phyloP scores from a whole-genome alignment of 768 basidiomycete genomes.

The Mrakia hoshinonis region DNA sequence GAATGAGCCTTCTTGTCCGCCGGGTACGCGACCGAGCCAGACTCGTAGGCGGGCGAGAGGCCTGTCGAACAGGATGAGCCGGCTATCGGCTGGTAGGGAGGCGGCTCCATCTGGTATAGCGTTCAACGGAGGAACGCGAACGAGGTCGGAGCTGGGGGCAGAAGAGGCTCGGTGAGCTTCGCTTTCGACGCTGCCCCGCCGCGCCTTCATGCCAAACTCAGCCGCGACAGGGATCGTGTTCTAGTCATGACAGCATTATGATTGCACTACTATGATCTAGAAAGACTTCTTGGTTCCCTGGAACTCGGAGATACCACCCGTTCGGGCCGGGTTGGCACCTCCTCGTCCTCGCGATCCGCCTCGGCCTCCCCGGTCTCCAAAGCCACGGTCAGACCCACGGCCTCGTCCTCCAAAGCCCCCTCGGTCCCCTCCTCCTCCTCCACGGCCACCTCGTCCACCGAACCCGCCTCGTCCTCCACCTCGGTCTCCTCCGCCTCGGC shows the following conservation, averaged over 20 bases:
- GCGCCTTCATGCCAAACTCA: no score
- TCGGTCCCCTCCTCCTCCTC: slow-evolving; percentile 39
- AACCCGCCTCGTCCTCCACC: slow-evolving; percentile 41
- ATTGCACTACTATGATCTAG: slow-evolving; percentile 32
- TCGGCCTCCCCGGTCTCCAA: slow-evolving; percentile 37
- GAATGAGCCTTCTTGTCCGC: no score
- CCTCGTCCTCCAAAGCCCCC: slow-evolving; percentile 31
- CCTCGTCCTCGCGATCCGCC: slow-evolving; percentile 38
- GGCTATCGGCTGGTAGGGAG: no score
- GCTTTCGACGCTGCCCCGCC: no score
- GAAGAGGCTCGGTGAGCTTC: no score
- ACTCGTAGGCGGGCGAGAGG: no score
- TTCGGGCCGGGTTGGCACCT: slow-evolving; percentile 42
- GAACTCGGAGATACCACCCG: slow-evolving; percentile 55
- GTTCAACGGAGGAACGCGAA: no score
- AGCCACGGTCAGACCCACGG: slow-evolving; percentile 32
- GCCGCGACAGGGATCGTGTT: no score
- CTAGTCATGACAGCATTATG: not conserved
- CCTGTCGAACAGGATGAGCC: no score
- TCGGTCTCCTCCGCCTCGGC: slow-evolving; percentile 31
- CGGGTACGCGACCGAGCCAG: no score
- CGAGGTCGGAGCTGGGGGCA: no score
- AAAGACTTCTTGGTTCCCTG: slow-evolving; percentile 49
- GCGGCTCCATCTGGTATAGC: no score
- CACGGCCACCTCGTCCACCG: slow-evolving; percentile 33